Base-by-base conservation (phyloP, 257 asterid species). In the Thymus mandschuricus region DNA sequence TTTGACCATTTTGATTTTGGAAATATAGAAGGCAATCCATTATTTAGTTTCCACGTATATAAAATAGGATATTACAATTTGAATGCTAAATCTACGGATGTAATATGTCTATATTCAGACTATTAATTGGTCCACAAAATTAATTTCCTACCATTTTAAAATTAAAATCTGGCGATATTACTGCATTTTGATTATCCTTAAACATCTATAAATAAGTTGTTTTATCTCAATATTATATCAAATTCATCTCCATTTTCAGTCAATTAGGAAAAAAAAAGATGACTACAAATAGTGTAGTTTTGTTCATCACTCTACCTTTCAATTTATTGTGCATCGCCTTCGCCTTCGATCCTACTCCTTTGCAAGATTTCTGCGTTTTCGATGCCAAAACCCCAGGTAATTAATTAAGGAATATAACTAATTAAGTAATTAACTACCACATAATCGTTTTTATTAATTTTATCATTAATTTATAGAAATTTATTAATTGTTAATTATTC, bases 281-380 rank as follows among this genome's bases (percentile, higher is more conserved):
- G 63, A 5, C 27, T 59, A 31, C 3, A 58, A 13, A 12, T 21
- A 21, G 21, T 34, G 29, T 59, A 30, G 15, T 10, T 12, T 33
- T 59, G 12, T 59, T 67, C 60, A 33, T 13, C 60, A 31, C 33
- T 29, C 8, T 67, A n/a, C 50, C 61, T 8, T 51, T 67, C 28
- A 35, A 4, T 68, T 68, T 68, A 28, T 5, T 52, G 41, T 27
- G 72, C 54, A 35, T 68, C 38, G 10, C 72, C 64, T 38, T 68
- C 28, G 63, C 72, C 49, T 68, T 68, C 9, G 71, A 66, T 50
- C 71, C 60, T n/a, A 31, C 48, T 66, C 71, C 71, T 10, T 66
- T 66, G 34, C 71, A 49, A 66, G 71, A 66, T 34, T 49, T 66
- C 60, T 66, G 71, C 35, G 71, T 66, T 31, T 55, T 46, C 5